phyloP scores from a whole-genome alignment of 2,329 filamentous ascomycete species.

The Paracamarosporium sp. region DNA sequence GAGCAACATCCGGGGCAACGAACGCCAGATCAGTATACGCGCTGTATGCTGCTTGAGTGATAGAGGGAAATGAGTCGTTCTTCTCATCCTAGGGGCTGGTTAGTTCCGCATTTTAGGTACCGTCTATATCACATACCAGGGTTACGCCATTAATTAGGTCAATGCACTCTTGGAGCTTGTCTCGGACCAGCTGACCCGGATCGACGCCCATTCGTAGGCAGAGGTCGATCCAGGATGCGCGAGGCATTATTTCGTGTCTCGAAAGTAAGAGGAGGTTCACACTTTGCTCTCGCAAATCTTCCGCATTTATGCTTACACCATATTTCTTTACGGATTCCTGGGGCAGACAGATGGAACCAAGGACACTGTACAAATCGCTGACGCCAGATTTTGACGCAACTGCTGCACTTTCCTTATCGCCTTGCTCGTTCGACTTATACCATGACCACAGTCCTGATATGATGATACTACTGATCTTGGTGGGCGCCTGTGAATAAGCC shows the following conservation, averaged over 20 bases:
- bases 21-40: slow-evolving; percentile 93
- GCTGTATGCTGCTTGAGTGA: slow-evolving; percentile 77
- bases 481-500: slow-evolving; percentile 68
- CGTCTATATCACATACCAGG: slow-evolving; percentile 56
- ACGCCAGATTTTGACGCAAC: slow-evolving; percentile 69
- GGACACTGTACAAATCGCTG: slow-evolving; percentile 66
- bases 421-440: slow-evolving; percentile 69
- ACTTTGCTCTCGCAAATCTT: slow-evolving; percentile 71
- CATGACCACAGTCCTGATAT: slow-evolving; percentile 81
- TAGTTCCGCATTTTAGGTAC: slow-evolving; percentile 3
- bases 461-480: slow-evolving; percentile 67
- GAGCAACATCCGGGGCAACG: slow-evolving; percentile 83
- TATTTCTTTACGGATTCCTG: slow-evolving; percentile 58
- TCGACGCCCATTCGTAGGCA: slow-evolving; percentile 82
- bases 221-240: slow-evolving; percentile 85
- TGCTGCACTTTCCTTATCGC: slow-evolving; percentile 81
- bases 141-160: slow-evolving; percentile 67
- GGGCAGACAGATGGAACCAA: slow-evolving; percentile 69
- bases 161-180: slow-evolving; percentile 70
- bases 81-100: slow-evolving; percentile 24
- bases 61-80: slow-evolving; percentile 35
- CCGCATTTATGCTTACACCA: slow-evolving; percentile 53
- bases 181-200: slow-evolving; percentile 76
- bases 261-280: slow-evolving; percentile 79
- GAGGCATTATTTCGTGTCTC: slow-evolving; percentile 77